Evolutionary conservation across 2,329 filamentous ascomycete species (phyloP).

Genomic region (Colletotrichum sp.): DNA sequence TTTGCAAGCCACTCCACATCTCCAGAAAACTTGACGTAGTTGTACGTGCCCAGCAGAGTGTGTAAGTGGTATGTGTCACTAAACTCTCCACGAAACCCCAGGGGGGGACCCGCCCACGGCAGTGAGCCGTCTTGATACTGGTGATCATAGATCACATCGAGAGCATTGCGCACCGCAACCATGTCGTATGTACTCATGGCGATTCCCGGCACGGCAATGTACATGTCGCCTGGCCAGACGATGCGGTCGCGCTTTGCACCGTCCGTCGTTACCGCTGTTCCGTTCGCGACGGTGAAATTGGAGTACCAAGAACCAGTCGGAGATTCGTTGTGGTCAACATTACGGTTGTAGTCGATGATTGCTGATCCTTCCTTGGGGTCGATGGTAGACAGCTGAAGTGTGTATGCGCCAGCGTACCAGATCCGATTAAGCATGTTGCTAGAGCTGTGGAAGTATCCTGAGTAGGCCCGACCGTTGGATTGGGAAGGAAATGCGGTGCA

Average conservation of each 20-base stretch:
- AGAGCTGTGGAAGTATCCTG: slow-evolving; percentile 47
- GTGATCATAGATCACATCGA: slow-evolving; percentile 45
- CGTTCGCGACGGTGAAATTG: slow-evolving; percentile 33
- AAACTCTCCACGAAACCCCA: slow-evolving; percentile 34
- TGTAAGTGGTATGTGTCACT: slow-evolving; percentile 64
- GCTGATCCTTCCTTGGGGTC: slow-evolving; percentile 37
- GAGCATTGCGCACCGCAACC: slow-evolving; percentile 48
- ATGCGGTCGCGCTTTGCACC: slow-evolving; percentile 60
- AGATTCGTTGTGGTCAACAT: slow-evolving; percentile 33
- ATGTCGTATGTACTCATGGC: slow-evolving; percentile 22
- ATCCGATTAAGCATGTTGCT: slow-evolving; percentile 50
- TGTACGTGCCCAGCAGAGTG: slow-evolving; percentile 55
- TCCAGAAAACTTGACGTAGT: slow-evolving; percentile 52
- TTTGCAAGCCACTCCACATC: slow-evolving; percentile 44
- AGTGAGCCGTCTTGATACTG: slow-evolving; percentile 47
- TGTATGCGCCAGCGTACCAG: slow-evolving; percentile 48
- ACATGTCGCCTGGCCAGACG: slow-evolving; percentile 64
- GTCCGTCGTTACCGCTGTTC: slow-evolving; percentile 43
- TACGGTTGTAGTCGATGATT: slow-evolving; percentile 37
- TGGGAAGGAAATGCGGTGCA: slow-evolving; percentile 44
- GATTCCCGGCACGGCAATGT: slow-evolving; percentile 36
- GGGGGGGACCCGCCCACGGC: slow-evolving; percentile 55
- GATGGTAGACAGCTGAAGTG: slow-evolving; percentile 37
- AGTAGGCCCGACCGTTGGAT: slow-evolving; percentile 52
- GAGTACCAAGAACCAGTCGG: slow-evolving; percentile 37